Percentiles rank a stretch among this genome's conserved stretches.
These are phyloP conservation scores for Mortierella antarctica DNA, from an alignment of 192 early-diverging fungal species.

Conservation along the genomic window DNA sequence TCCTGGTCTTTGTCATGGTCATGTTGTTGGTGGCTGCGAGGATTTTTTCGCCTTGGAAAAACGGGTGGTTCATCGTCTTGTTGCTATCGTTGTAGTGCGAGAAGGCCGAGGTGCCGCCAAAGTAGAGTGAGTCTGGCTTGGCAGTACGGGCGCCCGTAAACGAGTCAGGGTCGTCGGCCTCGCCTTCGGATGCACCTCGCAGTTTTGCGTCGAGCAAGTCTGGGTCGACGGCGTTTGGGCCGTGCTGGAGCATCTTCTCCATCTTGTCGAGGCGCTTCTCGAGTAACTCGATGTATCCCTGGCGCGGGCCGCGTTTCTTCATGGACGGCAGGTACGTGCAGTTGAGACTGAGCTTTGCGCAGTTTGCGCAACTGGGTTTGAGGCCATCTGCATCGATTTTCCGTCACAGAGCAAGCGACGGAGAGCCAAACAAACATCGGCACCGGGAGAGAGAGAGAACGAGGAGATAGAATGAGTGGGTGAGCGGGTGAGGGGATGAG, in stretches of 20 bases:
- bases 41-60: background rate
- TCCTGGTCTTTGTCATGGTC: slow-evolving; percentile 14
- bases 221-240: slow-evolving; percentile 16
- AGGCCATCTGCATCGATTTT: slow-evolving; percentile 57
- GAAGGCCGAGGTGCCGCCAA: slow-evolving; percentile 32
- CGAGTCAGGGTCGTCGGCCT: background rate
- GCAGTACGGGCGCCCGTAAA: background rate
- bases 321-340: slow-evolving; percentile 88
- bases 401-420: background rate
- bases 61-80: background rate
- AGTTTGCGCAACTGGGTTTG: slow-evolving; percentile 85
- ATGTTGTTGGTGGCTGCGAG: background rate
- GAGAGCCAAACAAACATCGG: background rate
- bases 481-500: no score
- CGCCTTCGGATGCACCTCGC: background rate
- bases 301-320: slow-evolving; percentile 92
- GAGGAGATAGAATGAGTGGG: background rate
- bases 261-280: slow-evolving; percentile 83
- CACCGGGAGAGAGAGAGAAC: background rate
- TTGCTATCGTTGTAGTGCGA: background rate
- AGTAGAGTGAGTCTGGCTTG: slow-evolving; percentile 17
- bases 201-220: slow-evolving; percentile 3
- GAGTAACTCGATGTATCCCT: slow-evolving; percentile 81
- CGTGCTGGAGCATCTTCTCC: slow-evolving; percentile 75
- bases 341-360: slow-evolving; percentile 67